A percentile compares a stretch with the other conserved stretches of the same genome.
Conservation (phyloP, 192 early-diverging fungal species). For the Lunasporangiospora selenospora region DNA sequence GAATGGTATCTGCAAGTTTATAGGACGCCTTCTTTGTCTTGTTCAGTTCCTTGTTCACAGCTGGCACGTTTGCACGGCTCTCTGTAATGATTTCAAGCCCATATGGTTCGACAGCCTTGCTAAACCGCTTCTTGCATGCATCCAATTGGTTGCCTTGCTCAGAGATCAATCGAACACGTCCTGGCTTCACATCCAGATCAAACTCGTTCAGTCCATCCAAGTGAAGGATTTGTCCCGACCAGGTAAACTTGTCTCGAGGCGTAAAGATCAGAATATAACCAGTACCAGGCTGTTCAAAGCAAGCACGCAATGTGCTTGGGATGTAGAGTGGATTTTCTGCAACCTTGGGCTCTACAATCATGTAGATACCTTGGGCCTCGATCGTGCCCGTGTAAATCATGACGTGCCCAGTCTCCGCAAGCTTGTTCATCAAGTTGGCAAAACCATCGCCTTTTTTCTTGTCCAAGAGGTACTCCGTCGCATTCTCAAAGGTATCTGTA, state of each 20-base stretch:
- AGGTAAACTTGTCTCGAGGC: slow-evolving; percentile 61
- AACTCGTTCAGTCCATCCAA: slow-evolving; percentile 48
- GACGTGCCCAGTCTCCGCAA: slow-evolving; percentile 76
- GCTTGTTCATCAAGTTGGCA: slow-evolving; percentile 62
- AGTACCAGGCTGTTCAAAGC: slow-evolving; percentile 44
- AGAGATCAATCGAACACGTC: slow-evolving; percentile 64
- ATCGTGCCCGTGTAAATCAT: slow-evolving; percentile 75
- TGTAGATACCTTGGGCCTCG: slow-evolving; percentile 72
- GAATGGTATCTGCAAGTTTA: slow-evolving; percentile 58
- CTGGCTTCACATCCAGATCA: slow-evolving; percentile 59
- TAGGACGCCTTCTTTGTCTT: slow-evolving; percentile 63
- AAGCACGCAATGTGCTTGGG: slow-evolving; percentile 58
- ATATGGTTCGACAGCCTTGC: slow-evolving; percentile 52
- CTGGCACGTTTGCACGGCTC: slow-evolving; percentile 61
- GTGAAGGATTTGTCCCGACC: slow-evolving; percentile 60
- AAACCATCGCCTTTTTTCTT: slow-evolving; percentile 52
- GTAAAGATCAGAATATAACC: slow-evolving; percentile 69
- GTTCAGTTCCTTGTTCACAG: slow-evolving; percentile 63
- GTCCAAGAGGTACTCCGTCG: slow-evolving; percentile 77
- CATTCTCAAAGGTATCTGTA: slow-evolving; percentile 68
- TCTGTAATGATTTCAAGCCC: slow-evolving; percentile 58
- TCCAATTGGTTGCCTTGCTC: slow-evolving; percentile 49
- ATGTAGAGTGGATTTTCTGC: slow-evolving; percentile 57
- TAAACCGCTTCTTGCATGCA: slow-evolving; percentile 56
- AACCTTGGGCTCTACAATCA: slow-evolving; percentile 76